Percentiles rank a stretch among this genome's conserved stretches.
Conservation (phyloP, 2,329 filamentous ascomycete species). For the Phyllosticta citriasiana region DNA sequence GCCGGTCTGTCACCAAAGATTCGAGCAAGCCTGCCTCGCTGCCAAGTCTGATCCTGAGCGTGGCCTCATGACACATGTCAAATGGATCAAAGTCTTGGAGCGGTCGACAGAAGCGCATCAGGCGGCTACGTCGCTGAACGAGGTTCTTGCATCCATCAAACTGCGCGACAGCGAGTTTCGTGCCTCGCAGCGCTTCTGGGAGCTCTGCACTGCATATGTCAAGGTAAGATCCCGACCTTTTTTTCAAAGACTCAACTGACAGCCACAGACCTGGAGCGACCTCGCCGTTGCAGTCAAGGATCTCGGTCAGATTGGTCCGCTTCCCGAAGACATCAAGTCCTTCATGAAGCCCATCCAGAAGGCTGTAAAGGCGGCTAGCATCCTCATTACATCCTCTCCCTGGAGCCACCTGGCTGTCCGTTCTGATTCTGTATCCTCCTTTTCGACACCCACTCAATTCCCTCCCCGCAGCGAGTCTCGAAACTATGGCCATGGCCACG, state of each 20-base stretch:
- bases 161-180: slow-evolving; percentile 73
- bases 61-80: slow-evolving; percentile 25
- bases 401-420: slow-evolving; percentile 46
- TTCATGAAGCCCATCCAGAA: slow-evolving; percentile 74
- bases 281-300: slow-evolving; percentile 53
- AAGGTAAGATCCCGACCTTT: slow-evolving; percentile 29
- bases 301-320: slow-evolving; percentile 13
- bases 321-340: slow-evolving; percentile 51
- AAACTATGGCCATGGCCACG: slow-evolving; percentile 3
- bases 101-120: slow-evolving; percentile 62
- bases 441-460: background rate
- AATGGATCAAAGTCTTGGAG: slow-evolving; percentile 51
- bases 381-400: slow-evolving; percentile 57
- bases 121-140: slow-evolving; percentile 62
- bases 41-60: slow-evolving; percentile 23
- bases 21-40: slow-evolving; percentile 25
- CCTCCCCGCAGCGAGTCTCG: slow-evolving; percentile 2
- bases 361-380: slow-evolving; percentile 69
- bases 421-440: slow-evolving; percentile 2
- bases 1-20: slow-evolving; percentile 58
- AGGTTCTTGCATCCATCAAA: slow-evolving; percentile 67
- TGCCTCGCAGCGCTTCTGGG: slow-evolving; percentile 53
- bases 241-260: background rate
- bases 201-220: slow-evolving; percentile 65
- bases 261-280: slow-evolving; percentile 51